A percentile compares a stretch with the other conserved stretches of the same genome.
phyloP scores from a whole-genome alignment of 768 basidiomycete species.

The Amanita pallidorosea region DNA sequence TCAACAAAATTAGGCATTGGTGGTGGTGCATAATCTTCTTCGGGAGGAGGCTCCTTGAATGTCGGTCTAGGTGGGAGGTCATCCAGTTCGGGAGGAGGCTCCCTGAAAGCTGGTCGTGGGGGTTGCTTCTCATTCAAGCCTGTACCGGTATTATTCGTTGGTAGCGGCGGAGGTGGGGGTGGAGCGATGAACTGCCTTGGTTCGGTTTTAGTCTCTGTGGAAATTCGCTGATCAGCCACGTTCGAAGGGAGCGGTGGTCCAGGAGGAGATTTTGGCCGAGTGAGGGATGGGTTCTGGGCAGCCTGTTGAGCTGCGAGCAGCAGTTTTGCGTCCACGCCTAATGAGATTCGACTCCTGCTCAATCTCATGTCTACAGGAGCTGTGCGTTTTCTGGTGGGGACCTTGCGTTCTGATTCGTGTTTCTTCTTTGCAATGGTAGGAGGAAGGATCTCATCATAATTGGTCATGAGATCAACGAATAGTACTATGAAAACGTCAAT shows the following conservation, averaged over 20 bases:
- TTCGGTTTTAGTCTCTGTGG: background rate
- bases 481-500: slow-evolving; percentile 37
- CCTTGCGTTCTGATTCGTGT: slow-evolving; percentile 76
- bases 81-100: slow-evolving; percentile 46
- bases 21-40: slow-evolving; percentile 31
- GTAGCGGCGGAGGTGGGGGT: slow-evolving; percentile 18
- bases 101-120: slow-evolving; percentile 34
- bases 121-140: slow-evolving; percentile 24
- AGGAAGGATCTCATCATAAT: slow-evolving; percentile 67
- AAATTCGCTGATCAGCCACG: background rate
- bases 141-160: background rate
- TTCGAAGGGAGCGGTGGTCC: slow-evolving; percentile 18
- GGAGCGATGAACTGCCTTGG: slow-evolving; percentile 11
- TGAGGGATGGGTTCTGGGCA: slow-evolving; percentile 40
- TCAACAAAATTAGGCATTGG: slow-evolving; percentile 39
- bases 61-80: slow-evolving; percentile 28
- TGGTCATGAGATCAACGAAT: slow-evolving; percentile 75
- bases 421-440: slow-evolving; percentile 79
- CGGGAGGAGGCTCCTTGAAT: slow-evolving; percentile 59
- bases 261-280: slow-evolving; percentile 23
- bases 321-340: slow-evolving; percentile 59
- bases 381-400: slow-evolving; percentile 79
- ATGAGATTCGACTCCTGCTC: slow-evolving; percentile 66
- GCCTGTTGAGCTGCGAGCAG: slow-evolving; percentile 62
- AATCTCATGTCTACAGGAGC: slow-evolving; percentile 83